A percentile compares a stretch with the other conserved stretches of the same genome.
phyloP scores from a whole-genome alignment of 176 grass and related monocot species.

The Canna indica region DNA sequence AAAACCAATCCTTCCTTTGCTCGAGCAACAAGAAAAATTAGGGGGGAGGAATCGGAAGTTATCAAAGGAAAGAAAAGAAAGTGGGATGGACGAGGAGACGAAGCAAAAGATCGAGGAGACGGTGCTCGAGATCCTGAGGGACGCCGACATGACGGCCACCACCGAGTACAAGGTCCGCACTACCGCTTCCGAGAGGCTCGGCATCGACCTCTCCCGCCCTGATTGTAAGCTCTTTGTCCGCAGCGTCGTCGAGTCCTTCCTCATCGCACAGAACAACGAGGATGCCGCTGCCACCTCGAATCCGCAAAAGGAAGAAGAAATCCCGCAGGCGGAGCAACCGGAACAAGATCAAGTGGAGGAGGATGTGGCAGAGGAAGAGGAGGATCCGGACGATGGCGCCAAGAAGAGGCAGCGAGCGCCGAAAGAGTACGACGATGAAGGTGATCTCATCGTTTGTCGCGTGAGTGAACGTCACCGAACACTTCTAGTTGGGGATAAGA shows the following conservation, averaged over 20 bases:
- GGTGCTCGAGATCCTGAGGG: conserved; percentile 64
- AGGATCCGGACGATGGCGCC: conserved; percentile 24
- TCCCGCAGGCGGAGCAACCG: conserved; percentile 17
- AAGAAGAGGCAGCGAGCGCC: neutral
- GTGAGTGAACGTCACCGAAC: conserved; percentile 27
- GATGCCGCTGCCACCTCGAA: conserved; percentile 1
- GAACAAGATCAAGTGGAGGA: conserved; percentile 15
- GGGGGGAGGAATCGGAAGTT: no score
- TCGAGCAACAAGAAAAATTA: no score
- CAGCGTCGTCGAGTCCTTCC: conserved; percentile 52
- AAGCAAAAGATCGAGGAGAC: conserved; percentile 49
- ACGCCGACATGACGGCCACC: conserved; percentile 45
- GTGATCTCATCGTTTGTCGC: conserved; percentile 74
- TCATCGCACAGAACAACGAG: conserved; percentile 24
- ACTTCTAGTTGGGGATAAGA: neutral
- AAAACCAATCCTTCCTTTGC: no score
- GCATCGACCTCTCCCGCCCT: conserved; percentile 53
- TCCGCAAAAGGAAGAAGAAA: neutral
- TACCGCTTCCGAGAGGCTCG: conserved; percentile 48
- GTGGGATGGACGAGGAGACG: conserved; percentile 40
- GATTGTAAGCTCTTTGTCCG: conserved; percentile 65
- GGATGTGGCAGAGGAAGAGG: conserved; percentile 2
- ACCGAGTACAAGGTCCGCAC: conserved; percentile 62
- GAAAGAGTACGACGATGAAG: conserved; percentile 57
- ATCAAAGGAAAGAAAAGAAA: conserved; percentile 11